Evolutionary conservation across 1,284 basidiomycete species (phyloP), one percentile per base, ranked within the genome.

Genomic region (Ustilago shanxiensis): DNA sequence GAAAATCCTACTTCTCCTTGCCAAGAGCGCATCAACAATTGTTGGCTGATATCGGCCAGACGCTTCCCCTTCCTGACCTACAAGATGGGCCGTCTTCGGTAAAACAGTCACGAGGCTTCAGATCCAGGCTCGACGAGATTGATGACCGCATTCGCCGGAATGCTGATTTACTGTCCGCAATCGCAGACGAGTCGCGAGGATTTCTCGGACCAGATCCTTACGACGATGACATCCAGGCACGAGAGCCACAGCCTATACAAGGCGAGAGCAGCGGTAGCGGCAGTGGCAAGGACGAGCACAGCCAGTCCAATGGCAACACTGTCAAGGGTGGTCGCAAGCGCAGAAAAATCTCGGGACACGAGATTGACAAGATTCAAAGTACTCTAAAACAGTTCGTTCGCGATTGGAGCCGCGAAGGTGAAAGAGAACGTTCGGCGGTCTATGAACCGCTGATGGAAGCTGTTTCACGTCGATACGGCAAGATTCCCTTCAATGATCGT

Each of bases 101-200:
- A 1, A 16, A 37, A n/a, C 51, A 33, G 28, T 8, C 50, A 29
- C 59, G 60, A 26, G 50, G 83, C 3, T 75, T 85, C 62, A 79
- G 65, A 37, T 61, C 70, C 9, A 64, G 79, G 18, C 39, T 86
- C 26, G 79, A 79, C 22, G 84, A 85, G 60, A 78, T 86, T n/a
- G 84, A 86, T 60, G 84, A 86, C 37, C 75, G 84, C 1, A 84
- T 86, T 35, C 79, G 84, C 2, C 72, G 83, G 9, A 86, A 86
- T 45, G 77, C 82, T 2, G 83, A 84, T 39, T 61, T 86, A 22
- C 71, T 85, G 10, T 52, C 69, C 9, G 47, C 75, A 35, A 81
- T 86, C 20, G 83, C 77, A 6, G 61, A 76, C 31, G 79, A 85
- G 35, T 81, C 80, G 31, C 60, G 77, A 26, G 72, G 72, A 1